Base-by-base conservation (phyloP, 2,329 filamentous ascomycete genomes). In the Talaromyces sp. region DNA sequence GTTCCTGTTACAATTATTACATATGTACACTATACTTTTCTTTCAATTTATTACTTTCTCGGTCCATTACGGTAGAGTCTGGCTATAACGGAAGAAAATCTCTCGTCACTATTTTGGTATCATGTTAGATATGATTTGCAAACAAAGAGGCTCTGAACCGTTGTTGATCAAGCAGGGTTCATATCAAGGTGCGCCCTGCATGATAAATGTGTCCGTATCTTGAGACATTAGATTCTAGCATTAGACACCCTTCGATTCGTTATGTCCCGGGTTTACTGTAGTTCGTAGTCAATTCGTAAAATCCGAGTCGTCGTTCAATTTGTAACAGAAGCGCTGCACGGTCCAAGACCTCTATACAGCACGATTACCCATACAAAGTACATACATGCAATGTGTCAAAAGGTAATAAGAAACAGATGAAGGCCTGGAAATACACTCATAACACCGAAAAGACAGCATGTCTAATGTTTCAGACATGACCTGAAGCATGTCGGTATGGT, bases 1-100 rank as follows among this genome's bases (percentile, higher is more conserved):
- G 35, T 12, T n/a, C 33, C 31, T 57, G 54, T 31, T 57, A 40
- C 54, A 57, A 37, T 61, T 66, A 66, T 64, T 67, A 68, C 66
- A 67, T 58, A 33, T 62, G 60, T 62, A 62, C 39, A 62, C 39
- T 62, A 44, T 48, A 48, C 52, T 40, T 56, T 37, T 42, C n/a
- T 54, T 37, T 21, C 28, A 54, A 57, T 25, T 57, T 18, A 57
- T 18, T 39, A 25, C 16, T 14, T 42, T 18, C 9, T 31, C 5
- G 5, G 14, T 31, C 44, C 16, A 31, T 3, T 31, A n/a, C n/a
- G n/a, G n/a, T n/a, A n/a, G n/a, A n/a, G n/a, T n/a, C n/a, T n/a
- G n/a, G n/a, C n/a, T n/a, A n/a, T n/a, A n/a, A n/a, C n/a, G n/a
- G n/a, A n/a, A n/a, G n/a, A n/a, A n/a, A n/a, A n/a, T n/a, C n/a